Base-by-base conservation (phyloP, 768 basidiomycete genomes). In the Lenzites betulinus region DNA sequence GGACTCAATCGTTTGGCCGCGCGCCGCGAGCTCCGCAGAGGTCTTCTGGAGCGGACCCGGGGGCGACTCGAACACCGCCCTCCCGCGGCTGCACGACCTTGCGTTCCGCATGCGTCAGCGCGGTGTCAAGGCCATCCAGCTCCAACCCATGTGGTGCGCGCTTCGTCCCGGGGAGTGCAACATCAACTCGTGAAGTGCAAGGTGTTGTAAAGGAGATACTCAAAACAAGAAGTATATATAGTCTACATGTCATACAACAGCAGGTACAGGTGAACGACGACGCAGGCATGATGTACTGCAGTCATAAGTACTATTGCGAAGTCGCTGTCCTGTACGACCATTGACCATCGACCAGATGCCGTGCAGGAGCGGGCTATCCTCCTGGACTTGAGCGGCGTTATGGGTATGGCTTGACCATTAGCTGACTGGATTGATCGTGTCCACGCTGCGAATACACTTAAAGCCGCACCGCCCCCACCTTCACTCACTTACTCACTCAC, bases 71-170 rank as follows among this genome's bases (percentile, higher is more conserved):
- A 72, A 53, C 2, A 70, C 78, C n/a, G 89, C 88, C 3, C 72
- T 89, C 8, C 81, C 85, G 30, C 80, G 90, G 1, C 72, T 93
- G 61, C 86, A 91, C 66, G 88, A 89, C 59, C 51, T 88, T 22
- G 73, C 79, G 13, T 87, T 81, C 71, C 75, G 88, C 33, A 79
- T 90, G 76, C 80, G 82, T 5, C 78, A 83, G 67, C 75, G 87
- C 22, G 88, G 89, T 7, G 75, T 90, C 5, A 70, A 74, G 8
- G 85, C 88, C 6, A 82, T 83, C 54, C 71, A 83, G 2, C 74
- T 91, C 5, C 88, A 90, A 71, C 89, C 90, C 0, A 70, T 83
- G 50, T 91, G 86, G 85, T 91, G 89, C 74, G 88, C 86, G 5
- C 67, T 90, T 35, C 74, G 87, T 15, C 84, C 87, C 4, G 82